These are phyloP conservation scores for Sclerotinia glacialis DNA, from an alignment of 2,329 filamentous ascomycete genomes.

Conservation along the genomic window DNA sequence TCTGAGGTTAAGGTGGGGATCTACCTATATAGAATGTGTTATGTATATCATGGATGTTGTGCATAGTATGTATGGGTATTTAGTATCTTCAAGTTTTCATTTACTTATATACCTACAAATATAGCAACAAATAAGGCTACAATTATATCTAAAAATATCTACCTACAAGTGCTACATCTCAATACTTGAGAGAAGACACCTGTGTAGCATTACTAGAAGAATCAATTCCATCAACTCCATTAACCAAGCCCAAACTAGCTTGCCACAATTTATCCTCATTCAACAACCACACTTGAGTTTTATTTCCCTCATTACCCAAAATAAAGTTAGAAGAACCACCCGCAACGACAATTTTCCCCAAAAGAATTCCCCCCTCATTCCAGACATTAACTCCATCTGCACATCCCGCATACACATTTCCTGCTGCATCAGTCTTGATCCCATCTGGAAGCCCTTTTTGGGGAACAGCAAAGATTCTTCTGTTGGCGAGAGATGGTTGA, in stretches of 20 bases:
- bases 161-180: too few species aligned
- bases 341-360: constrained; percentile 52
- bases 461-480: constrained; percentile 52
- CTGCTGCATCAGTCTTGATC: constrained; percentile 50
- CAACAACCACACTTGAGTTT: constrained; percentile 26
- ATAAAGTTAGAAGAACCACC: constrained; percentile 27
- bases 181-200: too few species aligned
- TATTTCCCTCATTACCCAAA: constrained; percentile 21
- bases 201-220: background rate
- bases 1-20: too few species aligned
- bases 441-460: constrained; percentile 57
- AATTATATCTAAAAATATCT: too few species aligned
- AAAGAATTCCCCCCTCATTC: constrained; percentile 46
- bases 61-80: too few species aligned
- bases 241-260: constrained; percentile 17
- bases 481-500: constrained; percentile 24
- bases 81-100: too few species aligned
- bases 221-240: background rate
- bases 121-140: too few species aligned
- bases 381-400: constrained; percentile 56
- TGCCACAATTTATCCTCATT: constrained; percentile 28
- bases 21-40: too few species aligned
- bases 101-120: too few species aligned
- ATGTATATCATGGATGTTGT: too few species aligned
- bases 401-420: constrained; percentile 54